Evolutionary conservation across 169 alveolate genomes (phyloP), one percentile per base, ranked within the genome.

Genomic region (Plasmodium yoelii): DNA sequence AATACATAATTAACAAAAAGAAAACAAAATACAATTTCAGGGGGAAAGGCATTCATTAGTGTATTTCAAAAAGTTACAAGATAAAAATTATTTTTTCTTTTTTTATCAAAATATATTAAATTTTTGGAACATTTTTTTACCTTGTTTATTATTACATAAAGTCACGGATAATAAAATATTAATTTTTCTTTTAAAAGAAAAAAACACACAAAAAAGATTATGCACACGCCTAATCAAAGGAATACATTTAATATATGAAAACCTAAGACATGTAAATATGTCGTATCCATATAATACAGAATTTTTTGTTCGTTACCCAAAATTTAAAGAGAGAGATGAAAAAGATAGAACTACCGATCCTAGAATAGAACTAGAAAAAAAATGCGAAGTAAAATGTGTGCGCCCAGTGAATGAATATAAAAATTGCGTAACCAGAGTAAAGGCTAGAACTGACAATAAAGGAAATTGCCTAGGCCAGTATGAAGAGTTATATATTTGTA

Each of bases 381-480:
- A 90, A 18, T 93, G 95, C 87, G 86, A 88, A 34, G 92, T 93
- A 55, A 88, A 82, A 70, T 93, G 95, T 90, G 89, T 88, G 24
- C 56, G 92, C 56, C 93, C 94, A 87, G 95, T 93, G 10, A 73
- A 91, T 64, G 94, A 91, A 65, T 93, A 93, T 65, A 63, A 93
- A 90, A 91, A 89, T 18, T 93, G 95, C 80, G 88, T 87, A 46
- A 90, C 71, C 64, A 84, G 95, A 39, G 93, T 93, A 42, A 65
- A 73, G 55, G 93, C 95, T 15, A 88, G 94, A 53, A 87, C 94
- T 24, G 95, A 93, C 61, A 90, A 89, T 49, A 90, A 90, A 60
- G 95, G 95, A 46, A 88, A 93, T 87, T 93, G 95, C 75, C 56
- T 91, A 51, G 94, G 94, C 34, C 95, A 93, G 71, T 92, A 87